Base-by-base conservation (phyloP, 148 eudicot species). In the Chenopodium quinoa region DNA sequence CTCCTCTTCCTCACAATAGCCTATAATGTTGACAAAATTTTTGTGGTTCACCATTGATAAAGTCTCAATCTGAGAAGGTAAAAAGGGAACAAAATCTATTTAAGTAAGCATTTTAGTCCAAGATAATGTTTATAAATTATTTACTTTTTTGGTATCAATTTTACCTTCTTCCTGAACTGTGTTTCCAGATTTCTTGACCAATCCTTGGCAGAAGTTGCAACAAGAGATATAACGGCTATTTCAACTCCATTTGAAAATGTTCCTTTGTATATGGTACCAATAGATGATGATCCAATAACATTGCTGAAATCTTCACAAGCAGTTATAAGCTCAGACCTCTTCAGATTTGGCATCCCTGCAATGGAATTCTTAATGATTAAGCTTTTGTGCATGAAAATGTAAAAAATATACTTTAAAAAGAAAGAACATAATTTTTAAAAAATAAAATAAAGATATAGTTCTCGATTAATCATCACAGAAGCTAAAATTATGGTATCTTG, bases 281-380 rank as follows among this genome's bases (percentile, higher is more conserved):
- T 76, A 47, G 96, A 85, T 60, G 93, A 88, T 1, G 93, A 84
- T 46, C 94, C 90, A 31, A 95, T 87, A 63, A 95, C 92, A 80
- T 95, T 95, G 83, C 98, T 93, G 78, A 95, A 95, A 84, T 92
- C 98, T 93, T 95, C 98, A 87, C 98, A 95, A 75, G 98, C 98
- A 58, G 88, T 84, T 82, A 88, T 91, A 46, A 95, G 89, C 75
- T 95, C 98, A n/a, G 90, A 83, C 85, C 93, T 92, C 86, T 89
- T 92, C 72, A 95, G 86, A 76, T 90, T 93, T 79, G 93, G 91
- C 58, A 88, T 85, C 46, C 95, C 98, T 94, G 83, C 81, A 58
- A 81, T 66, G 7, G 75, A 76, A 80, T 44, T 71, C 78, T 12
- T 16, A 56, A 37, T 22, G 63, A 67, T 78, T 75, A 78, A 52